Evolutionary conservation across 805 yeast genomes (phyloP).

Genomic region (Tetrapisispora arboricola): DNA sequence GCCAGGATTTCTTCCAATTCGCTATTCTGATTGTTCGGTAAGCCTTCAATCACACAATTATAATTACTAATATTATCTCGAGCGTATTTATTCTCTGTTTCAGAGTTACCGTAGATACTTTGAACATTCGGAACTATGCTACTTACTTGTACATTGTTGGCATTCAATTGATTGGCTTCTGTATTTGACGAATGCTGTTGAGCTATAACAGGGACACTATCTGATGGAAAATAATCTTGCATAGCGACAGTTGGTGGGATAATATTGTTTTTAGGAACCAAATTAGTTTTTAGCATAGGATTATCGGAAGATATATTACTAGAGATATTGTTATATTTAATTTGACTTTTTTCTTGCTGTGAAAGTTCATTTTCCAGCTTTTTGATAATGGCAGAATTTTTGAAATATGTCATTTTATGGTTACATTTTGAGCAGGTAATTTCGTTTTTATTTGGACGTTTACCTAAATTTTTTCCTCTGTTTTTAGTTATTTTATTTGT

Average conservation of each 20-base stretch:
- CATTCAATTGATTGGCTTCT: too few species aligned
- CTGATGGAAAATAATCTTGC: too few species aligned
- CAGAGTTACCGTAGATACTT: not conserved
- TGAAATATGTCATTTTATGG: not conserved
- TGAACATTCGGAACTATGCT: not conserved
- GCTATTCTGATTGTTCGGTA: not conserved
- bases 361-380: not conserved
- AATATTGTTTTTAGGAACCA: too few species aligned
- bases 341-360: not conserved
- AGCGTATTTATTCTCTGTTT: too few species aligned
- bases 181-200: too few species aligned
- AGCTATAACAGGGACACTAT: too few species aligned
- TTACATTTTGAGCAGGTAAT: conserved; percentile 1
- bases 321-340: not conserved
- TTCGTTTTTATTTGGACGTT: not conserved
- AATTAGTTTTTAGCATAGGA: too few species aligned
- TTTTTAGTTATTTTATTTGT: not conserved
- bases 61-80: too few species aligned
- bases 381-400: not conserved
- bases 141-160: not conserved
- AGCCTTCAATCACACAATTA: not conserved
- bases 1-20: not conserved
- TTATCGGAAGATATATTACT: too few species aligned
- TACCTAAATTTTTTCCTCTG: not conserved
- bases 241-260: too few species aligned